These are phyloP conservation scores for Kwoniella dendrophila DNA, from an alignment of 768 basidiomycete species.

Conservation along the genomic window DNA sequence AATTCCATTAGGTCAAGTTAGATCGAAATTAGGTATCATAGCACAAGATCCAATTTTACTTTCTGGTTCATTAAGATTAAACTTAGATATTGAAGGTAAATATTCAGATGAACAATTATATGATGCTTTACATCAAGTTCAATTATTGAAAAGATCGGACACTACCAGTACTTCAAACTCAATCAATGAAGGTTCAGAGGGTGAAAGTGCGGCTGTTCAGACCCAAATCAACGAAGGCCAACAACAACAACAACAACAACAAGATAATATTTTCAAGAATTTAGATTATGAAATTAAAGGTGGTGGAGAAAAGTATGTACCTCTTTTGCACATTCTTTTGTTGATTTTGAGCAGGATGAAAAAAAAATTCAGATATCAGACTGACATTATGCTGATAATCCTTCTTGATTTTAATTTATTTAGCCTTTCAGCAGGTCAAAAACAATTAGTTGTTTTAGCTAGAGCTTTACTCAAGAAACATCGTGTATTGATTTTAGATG, in stretches of 20 bases:
- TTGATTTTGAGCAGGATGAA: too few species aligned
- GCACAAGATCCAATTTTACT: constrained; percentile 51
- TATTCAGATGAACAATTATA: constrained; percentile 45
- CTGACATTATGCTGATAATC: too few species aligned
- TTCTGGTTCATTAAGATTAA: constrained; percentile 45
- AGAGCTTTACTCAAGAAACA: constrained; percentile 45
- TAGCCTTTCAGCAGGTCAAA: constrained; percentile 51
- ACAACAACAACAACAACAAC: neutral
- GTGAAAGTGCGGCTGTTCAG: neutral
- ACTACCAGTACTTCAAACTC: constrained; percentile 7
- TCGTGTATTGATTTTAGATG: constrained; percentile 49
- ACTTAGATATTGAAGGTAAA: constrained; percentile 48
- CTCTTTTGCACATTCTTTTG: too few species aligned
- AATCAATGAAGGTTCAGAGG: neutral
- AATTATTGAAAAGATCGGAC: constrained; percentile 26
- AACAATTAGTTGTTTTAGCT: constrained; percentile 51
- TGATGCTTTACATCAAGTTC: constrained; percentile 47
- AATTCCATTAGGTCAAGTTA: constrained; percentile 40
- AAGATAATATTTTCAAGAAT: constrained; percentile 42
- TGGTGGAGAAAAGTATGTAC: constrained; percentile 47
- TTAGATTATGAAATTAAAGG: constrained; percentile 46
- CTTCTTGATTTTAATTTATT: neutral
- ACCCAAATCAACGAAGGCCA: neutral
- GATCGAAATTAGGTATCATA: constrained; percentile 48
- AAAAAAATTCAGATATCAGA: too few species aligned